Base-by-base conservation (phyloP, 2,329 filamentous ascomycete species). In the Paradendryphiella salina region DNA sequence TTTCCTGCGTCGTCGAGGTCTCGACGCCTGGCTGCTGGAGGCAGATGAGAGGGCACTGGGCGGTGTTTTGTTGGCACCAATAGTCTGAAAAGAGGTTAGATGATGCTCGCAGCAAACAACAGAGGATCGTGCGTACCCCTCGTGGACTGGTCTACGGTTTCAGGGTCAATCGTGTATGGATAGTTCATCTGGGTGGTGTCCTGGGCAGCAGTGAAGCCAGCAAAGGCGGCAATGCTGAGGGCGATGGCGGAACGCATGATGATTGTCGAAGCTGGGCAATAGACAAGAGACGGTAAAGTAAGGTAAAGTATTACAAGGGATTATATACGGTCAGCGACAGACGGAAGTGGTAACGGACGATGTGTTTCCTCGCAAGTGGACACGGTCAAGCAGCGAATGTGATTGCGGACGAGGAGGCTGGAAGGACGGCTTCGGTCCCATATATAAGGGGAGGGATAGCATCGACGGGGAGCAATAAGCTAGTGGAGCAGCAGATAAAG, bases 41-140 rank as follows among this genome's bases (percentile, higher is more conserved):
- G 79, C 88, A 92, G 73, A 92, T 88, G 59, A 85, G 73, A 10
- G 87, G 88, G 75, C 88, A 92, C 45, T 82, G 80, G 61, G 79
- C 77, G 59, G 66, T 76, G 74, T 91, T 84, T 59, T 80, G 78
- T 20, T 71, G 53, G 72, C 88, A 93, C 88, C 88, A 93, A 9
- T 68, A 65, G 52, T 79, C 83, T 85, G 34, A 6, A 50, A 1
- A 2, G 5, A 3, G 46, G 60, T 72, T 50, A 71, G 70, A 46
- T 20, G 33, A 14, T 8, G 9, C n/a, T 4, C 14, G 15, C 13
- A 17, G 26, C 3, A 13, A 28, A 18, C 17, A 38, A 10, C 36
- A 5, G 2, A 20, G 13, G 9, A 32, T 10, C 38, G 20, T 18
- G 70, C 83, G 50, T 76, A 85, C 83, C 71, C 73, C 82, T 78